These are phyloP conservation scores for Bidens hawaiensis DNA, from an alignment of 140 eudicot species.

Conservation along the genomic window DNA sequence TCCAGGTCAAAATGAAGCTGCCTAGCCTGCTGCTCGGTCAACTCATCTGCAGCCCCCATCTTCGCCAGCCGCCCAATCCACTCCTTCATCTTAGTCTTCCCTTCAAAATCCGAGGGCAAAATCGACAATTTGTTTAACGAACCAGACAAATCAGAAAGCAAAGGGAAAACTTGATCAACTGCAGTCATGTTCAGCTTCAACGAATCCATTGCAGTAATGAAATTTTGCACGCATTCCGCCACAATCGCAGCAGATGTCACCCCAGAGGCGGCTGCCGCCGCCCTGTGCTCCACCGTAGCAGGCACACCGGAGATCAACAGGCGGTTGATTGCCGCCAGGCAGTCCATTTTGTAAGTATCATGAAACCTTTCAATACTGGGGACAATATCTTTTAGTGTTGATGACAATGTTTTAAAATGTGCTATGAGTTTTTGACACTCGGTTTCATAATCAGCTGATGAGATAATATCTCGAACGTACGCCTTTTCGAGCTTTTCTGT, in stretches of 20 bases:
- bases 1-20: slow-evolving; percentile 90
- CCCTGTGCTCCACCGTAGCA: slow-evolving; percentile 90
- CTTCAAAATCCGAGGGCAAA: slow-evolving; percentile 80
- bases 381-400: slow-evolving; percentile 59
- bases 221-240: slow-evolving; percentile 91
- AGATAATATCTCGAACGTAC: slow-evolving; percentile 67
- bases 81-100: slow-evolving; percentile 87
- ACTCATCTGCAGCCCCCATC: slow-evolving; percentile 92
- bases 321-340: slow-evolving; percentile 73
- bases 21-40: slow-evolving; percentile 78
- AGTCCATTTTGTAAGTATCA: slow-evolving; percentile 83
- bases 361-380: slow-evolving; percentile 82
- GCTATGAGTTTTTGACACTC: slow-evolving; percentile 83
- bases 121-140: slow-evolving; percentile 65
- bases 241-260: slow-evolving; percentile 63
- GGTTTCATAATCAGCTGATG: slow-evolving; percentile 62
- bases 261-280: slow-evolving; percentile 52
- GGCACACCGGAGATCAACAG: slow-evolving; percentile 83
- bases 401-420: slow-evolving; percentile 79
- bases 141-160: slow-evolving; percentile 62
- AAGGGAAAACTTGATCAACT: slow-evolving; percentile 85
- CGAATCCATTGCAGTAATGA: slow-evolving; percentile 85
- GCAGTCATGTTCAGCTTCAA: slow-evolving; percentile 88
- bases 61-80: slow-evolving; percentile 74
- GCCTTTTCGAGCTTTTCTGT: slow-evolving; percentile 91